Base-by-base conservation (phyloP, 805 yeast species). In the Saccharomyces eubayanus region DNA sequence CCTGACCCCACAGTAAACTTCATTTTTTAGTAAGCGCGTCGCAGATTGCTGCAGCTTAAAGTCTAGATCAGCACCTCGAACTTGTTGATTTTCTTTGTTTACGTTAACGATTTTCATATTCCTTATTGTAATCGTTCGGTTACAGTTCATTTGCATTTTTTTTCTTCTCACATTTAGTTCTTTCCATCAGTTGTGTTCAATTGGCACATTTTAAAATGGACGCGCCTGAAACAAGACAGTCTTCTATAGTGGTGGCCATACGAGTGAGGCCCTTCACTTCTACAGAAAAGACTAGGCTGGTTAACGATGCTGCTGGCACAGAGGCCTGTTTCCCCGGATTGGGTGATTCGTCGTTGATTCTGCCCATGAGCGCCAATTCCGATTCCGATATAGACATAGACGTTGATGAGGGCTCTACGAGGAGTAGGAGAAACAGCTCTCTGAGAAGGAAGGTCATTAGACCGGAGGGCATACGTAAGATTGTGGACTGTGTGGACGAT, bases 221-320 rank as follows among this genome's bases (percentile, higher is more conserved):
- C 10, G 43, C 27, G 14, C 53, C 56, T n/a, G 56, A 50, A 12
- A 20, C 56, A 14, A 28, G 63, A 28, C 65, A 82, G 63, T 82
- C 91, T 0, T 84, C 91, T 0, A 84, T 86, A 47, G 77, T 81
- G 3, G 94, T 87, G 11, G 85, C 89, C 1, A 91, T 89, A 1
- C 73, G 97, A 47, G 90, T 89, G 6, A 74, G 97, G 53, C 97
- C 97, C 1, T 88, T 89, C 72, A 87, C 92, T 0, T 60, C 64
- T 1, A 53, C 65, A 0, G 96, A 89, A 68, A 62, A 66, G n/a
- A 61, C 72, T 16, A 78, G 75, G 51, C 70, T 84, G 43, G 71
- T 79, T 1, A 69, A 68, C 46, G 63, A 70, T 24, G 71, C 74
- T 11, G 70, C 69, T 27, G 75, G 74, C 48, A 50, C 50, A 9